Conservation (phyloP, 192 early-diverging fungal genomes). For the Gryganskiella cystojenkinii region DNA sequence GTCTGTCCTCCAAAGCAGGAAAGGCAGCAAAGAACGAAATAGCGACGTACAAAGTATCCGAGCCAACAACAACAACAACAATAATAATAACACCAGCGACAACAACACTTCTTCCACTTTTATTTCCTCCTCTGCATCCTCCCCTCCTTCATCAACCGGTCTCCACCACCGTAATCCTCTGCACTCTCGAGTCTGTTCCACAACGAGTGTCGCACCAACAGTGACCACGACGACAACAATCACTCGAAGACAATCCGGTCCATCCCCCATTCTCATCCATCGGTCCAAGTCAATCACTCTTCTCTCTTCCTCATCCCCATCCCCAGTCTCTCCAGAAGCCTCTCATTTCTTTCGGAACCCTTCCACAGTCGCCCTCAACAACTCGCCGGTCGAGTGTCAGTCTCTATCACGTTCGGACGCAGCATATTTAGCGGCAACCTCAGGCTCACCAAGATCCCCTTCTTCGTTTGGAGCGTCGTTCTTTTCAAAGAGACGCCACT, state of each 20-base stretch:
- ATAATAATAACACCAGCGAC: not conserved
- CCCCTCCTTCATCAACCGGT: not conserved
- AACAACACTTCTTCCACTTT: not conserved
- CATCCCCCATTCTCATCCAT: constrained; percentile 33
- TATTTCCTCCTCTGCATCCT: not conserved
- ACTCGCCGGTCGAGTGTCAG: constrained; percentile 46
- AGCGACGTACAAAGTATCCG: too few relatives aligned
- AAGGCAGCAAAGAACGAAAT: too few relatives aligned
- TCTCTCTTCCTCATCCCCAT: constrained; percentile 10
- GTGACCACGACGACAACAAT: not conserved
- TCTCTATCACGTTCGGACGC: constrained; percentile 43
- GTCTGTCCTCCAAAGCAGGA: too few relatives aligned
- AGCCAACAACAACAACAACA: not conserved
- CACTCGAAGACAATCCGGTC: not conserved
- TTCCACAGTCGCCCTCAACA: constrained; percentile 32
- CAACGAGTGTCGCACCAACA: not conserved
- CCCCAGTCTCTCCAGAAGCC: constrained; percentile 1
- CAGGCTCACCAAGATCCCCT: too few relatives aligned
- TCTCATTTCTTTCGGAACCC: not conserved
- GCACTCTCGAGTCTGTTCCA: not conserved
- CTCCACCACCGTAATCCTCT: constrained; percentile 9
- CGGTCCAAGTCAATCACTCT: constrained; percentile 29
- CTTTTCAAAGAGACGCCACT: constrained; percentile 9
- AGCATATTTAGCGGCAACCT: constrained; percentile 11
- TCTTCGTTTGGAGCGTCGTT: not conserved